Evolutionary conservation across 108 stramenopile species (phyloP), one percentile per base, ranked within the genome.

Genomic region (Nannochloropsis granulata): DNA sequence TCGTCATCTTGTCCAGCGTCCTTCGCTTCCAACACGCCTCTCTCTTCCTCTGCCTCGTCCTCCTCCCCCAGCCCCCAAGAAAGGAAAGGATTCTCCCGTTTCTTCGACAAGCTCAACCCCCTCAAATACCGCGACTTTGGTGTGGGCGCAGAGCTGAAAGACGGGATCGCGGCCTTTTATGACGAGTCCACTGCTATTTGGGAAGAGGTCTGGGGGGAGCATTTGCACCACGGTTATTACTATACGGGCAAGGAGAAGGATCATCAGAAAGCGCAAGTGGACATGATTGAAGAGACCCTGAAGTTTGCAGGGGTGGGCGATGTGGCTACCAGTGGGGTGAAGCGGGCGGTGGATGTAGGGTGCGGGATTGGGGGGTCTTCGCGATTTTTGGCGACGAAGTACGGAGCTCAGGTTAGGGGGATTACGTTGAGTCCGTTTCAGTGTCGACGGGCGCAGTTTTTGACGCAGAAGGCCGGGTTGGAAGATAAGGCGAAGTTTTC

Each of bases 181-280:
- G 97, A 98, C 88, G 91, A 93, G 2, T 93, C 93, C 23, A 94
- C 94, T 13, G 91, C 93, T 24, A 79, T 98, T 21, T 98, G 97
- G 97, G 95, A 96, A 88, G 94, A 95, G 56, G 94, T 97, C 13
- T 96, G 95, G 96, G 95, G 95, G 7, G 94, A 93, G 92, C 92
- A 91, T 78, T 90, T 93, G 86, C 88, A 91, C 79, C 92, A 90
- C 85, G 93, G 90, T 24, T 88, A 89, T 88, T 90, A 90, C 43
- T 83, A 79, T 5, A 16, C 43, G 19, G 87, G 87, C 13, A 81
- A 71, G n/a, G 42, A 81, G 42, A 26, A 16, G 19, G 12, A 81
- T n/a, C 82, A 82, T 24, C 44, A 82, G 23, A 14, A 82, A 45
- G 95, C 95, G 21, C 95, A 97, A 84, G 91, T 94, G 85, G 93